Conservation (phyloP, 495 filamentous ascomycete genomes). For the Talaromyces borbonicus region DNA sequence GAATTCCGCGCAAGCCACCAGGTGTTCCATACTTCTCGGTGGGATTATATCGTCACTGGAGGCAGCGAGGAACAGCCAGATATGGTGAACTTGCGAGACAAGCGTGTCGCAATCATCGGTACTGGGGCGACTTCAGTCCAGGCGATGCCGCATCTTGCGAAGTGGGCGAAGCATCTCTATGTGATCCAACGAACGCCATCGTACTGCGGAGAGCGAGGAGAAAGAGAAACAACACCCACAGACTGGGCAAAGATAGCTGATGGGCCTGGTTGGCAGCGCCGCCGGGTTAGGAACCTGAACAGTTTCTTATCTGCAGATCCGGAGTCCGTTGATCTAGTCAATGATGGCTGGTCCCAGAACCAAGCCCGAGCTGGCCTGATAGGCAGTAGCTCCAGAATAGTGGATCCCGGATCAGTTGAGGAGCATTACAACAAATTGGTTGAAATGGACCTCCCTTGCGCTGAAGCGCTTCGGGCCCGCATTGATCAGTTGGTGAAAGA, state of each 20-base stretch:
- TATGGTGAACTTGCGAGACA: constrained; percentile 28
- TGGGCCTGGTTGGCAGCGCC: constrained; percentile 35
- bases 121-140: constrained; percentile 41
- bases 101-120: constrained; percentile 38
- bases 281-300: constrained; percentile 28
- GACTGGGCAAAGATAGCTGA: constrained; percentile 24
- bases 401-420: neutral
- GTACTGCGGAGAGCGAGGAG: constrained; percentile 34
- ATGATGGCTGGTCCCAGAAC: constrained; percentile 30
- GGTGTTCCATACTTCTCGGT: constrained; percentile 33
- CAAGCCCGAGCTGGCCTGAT: constrained; percentile 6
- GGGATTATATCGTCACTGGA: constrained; percentile 39
- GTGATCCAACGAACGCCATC: constrained; percentile 45
- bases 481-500: constrained; percentile 24
- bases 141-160: constrained; percentile 24
- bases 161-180: constrained; percentile 23
- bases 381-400: neutral
- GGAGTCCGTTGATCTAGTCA: constrained; percentile 21
- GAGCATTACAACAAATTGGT: neutral
- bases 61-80: constrained; percentile 34
- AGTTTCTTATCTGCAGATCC: constrained; percentile 12
- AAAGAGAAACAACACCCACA: constrained; percentile 41
- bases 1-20: constrained; percentile 17
- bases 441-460: constrained; percentile 10
- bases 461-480: constrained; percentile 16